Evolutionary conservation across 73 alveolate species (phyloP), one percentile per base, ranked within the genome.

Genomic region (Paramecium pentaurelia): DNA sequence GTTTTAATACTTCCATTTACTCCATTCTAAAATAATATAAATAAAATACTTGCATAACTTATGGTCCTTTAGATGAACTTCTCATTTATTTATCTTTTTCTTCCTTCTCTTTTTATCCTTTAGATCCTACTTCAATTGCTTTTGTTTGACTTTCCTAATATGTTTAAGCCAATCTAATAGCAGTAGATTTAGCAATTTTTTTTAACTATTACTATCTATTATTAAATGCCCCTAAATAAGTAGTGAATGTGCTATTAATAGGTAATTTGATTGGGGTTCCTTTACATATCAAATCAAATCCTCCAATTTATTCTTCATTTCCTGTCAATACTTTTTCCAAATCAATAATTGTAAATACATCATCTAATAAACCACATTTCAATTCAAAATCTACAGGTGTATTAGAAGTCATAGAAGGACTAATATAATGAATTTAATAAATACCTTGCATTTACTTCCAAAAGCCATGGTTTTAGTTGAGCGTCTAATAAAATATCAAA

Each of bases 301-400:
- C 99, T 18, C 99, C 99, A 6, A 99, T 95, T 93, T 99, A 98
- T 75, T 98, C 99, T 93, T 99, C 99, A 86, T 95, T 97, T 16
- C 99, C 99, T 16, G 99, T 97, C 95, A 99, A 94, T 30, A 96
- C 96, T 86, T 98, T 99, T 93, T 99, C 95, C 22, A 92, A 75
- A 80, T 92, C 99, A 3, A 98, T 94, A 6, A 93, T 95, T 25
- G 99, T 98, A 87, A 97, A 97, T 8, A 97, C 96, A 94, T 99
- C 99, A 94, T 99, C 99, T 22, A 98, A 97, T 94, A 99, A 94
- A 60, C 98, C 98, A 42, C 95, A 86, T 88, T 99, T 99, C 95
- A 98, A 97, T 86, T 96, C 99, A 90, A 95, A 97, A 92, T 99
- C 99, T 42, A 93, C 96, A 64, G 97, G 99, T 37, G 99, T 99